Conservation (phyloP, 306 rosid species). For the Prunus dulcis region DNA sequence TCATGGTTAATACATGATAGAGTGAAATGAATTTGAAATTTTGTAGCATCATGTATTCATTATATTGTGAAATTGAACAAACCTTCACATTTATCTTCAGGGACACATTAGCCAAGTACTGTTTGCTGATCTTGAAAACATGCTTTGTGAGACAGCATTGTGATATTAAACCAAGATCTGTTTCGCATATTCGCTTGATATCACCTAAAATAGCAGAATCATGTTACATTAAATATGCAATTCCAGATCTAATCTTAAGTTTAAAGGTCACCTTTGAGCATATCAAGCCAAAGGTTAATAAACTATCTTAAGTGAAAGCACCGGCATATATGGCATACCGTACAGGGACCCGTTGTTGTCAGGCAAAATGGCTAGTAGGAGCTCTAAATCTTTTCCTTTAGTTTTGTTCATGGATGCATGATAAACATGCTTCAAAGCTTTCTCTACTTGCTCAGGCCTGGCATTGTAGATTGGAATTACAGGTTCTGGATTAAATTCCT, state of each 20-base stretch:
- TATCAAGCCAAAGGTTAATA: slow-evolving; percentile 1
- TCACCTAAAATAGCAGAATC: slow-evolving; percentile 58
- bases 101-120: slow-evolving; percentile 88
- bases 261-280: background rate
- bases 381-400: slow-evolving; percentile 87
- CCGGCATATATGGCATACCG: slow-evolving; percentile 36
- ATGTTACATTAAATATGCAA: background rate
- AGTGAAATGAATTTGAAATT: background rate
- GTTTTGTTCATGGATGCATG: slow-evolving; percentile 75
- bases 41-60: background rate
- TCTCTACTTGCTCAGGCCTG: slow-evolving; percentile 88
- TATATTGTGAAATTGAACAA: slow-evolving; percentile 16
- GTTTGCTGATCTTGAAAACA: slow-evolving; percentile 84
- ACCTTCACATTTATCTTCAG: slow-evolving; percentile 96
- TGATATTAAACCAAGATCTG: slow-evolving; percentile 84
- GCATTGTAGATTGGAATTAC: slow-evolving; percentile 84
- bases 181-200: slow-evolving; percentile 89
- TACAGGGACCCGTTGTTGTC: slow-evolving; percentile 90
- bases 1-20: too few species aligned
- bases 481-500: slow-evolving; percentile 84
- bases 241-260: slow-evolving; percentile 7
- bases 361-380: slow-evolving; percentile 77
- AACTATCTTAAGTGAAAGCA: background rate
- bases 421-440: slow-evolving; percentile 81
- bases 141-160: slow-evolving; percentile 94